Evolutionary conservation across 2,329 filamentous ascomycete species (phyloP).

Genomic region (Colletotrichum falcatum): DNA sequence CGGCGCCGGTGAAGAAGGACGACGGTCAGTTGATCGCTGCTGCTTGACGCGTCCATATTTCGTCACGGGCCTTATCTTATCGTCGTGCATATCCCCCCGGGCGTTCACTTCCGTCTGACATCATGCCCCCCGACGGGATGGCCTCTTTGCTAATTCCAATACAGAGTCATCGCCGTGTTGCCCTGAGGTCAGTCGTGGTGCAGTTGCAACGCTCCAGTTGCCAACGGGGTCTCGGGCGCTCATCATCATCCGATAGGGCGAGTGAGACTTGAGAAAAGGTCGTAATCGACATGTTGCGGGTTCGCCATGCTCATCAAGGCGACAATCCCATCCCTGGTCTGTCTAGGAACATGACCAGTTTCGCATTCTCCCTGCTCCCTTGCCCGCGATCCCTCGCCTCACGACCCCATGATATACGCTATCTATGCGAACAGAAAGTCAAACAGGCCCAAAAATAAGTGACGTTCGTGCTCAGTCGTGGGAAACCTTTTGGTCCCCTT

Average conservation of each 20-base stretch:
- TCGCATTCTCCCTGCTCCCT: neutral
- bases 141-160: neutral
- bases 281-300: neutral
- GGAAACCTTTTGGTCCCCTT: neutral
- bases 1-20: neutral
- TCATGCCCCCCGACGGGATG: neutral
- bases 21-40: neutral
- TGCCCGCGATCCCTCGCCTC: neutral
- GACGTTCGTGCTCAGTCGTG: neutral
- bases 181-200: neutral
- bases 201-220: neutral
- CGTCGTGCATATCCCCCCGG: neutral
- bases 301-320: neutral
- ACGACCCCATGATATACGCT: neutral
- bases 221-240: neutral
- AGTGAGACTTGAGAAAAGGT: neutral
- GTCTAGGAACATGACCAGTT: too few relatives aligned
- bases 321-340: slow-evolving; percentile 1
- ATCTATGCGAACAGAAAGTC: slow-evolving; percentile 10
- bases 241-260: neutral
- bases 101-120: slow-evolving; percentile 28
- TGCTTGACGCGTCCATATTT: neutral
- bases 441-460: slow-evolving; percentile 10
- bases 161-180: too few relatives aligned
- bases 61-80: slow-evolving; percentile 2